A percentile compares a stretch with the other conserved stretches of the same genome.
Evolutionary conservation across 208 protist species (phyloP).

Genomic region (Acanthamoeba triangularis): DNA sequence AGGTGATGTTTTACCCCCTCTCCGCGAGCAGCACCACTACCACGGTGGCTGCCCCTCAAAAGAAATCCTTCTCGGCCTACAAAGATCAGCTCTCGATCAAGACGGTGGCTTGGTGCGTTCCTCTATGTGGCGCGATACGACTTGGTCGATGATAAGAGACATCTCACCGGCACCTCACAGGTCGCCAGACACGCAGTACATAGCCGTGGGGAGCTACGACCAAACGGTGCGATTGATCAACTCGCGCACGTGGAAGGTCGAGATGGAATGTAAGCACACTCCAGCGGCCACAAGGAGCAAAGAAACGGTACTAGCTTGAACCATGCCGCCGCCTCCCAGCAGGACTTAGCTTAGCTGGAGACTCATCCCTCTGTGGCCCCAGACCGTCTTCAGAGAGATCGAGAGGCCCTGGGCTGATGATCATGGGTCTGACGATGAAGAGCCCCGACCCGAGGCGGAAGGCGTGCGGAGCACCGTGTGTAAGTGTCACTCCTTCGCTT

Average conservation of each 20-base stretch:
- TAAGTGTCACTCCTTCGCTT: not conserved
- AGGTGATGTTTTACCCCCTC: constrained; percentile 61
- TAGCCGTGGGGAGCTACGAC: constrained; percentile 70
- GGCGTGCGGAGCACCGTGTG: not conserved
- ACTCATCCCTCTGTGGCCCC: not conserved
- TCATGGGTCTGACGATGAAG: not conserved
- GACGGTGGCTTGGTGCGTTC: constrained; percentile 11
- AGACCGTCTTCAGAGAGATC: constrained; percentile 40
- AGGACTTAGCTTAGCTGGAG: not conserved
- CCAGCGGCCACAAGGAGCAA: not conserved
- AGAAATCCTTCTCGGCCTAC: constrained; percentile 46
- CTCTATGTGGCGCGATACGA: not conserved
- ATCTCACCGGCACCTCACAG: not conserved
- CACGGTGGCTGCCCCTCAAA: not conserved
- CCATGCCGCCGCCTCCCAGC: not conserved
- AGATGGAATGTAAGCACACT: constrained; percentile 59
- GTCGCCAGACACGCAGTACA: constrained; percentile 68
- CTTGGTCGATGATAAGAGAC: no score
- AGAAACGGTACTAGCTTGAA: not conserved
- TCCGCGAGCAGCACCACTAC: not conserved
- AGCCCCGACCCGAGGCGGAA: not conserved
- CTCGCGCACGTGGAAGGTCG: constrained; percentile 57
- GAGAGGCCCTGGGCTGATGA: not conserved
- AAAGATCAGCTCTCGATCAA: constrained; percentile 44
- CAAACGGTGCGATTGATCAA: constrained; percentile 30